These are phyloP conservation scores for Candida golubevii DNA, from an alignment of 805 yeast species.

Conservation along the genomic window DNA sequence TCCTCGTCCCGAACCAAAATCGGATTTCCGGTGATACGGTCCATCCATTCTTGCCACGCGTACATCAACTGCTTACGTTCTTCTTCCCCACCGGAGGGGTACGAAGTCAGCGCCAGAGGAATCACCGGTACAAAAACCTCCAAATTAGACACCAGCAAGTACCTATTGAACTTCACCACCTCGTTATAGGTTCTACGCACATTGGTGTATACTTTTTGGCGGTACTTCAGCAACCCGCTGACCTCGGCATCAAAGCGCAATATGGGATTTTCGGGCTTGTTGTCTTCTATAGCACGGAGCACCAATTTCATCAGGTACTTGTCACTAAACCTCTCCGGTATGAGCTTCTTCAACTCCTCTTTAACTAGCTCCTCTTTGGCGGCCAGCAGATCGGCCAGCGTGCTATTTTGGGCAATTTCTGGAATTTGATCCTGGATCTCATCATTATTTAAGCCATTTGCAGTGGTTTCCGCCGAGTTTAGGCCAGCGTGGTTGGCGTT, in stretches of 20 bases:
- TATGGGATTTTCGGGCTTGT: constrained; percentile 73
- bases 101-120: constrained; percentile 70
- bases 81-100: constrained; percentile 81
- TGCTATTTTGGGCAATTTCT: neutral
- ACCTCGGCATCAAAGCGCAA: constrained; percentile 57
- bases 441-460: neutral
- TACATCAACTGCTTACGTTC: constrained; percentile 54
- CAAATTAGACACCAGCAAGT: constrained; percentile 73
- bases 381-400: neutral
- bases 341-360: constrained; percentile 39
- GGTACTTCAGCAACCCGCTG: constrained; percentile 64
- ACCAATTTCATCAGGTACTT: constrained; percentile 45
- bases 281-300: constrained; percentile 67
- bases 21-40: constrained; percentile 67
- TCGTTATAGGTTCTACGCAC: constrained; percentile 80
- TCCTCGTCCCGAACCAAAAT: constrained; percentile 85
- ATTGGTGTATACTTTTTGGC: constrained; percentile 66
- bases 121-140: constrained; percentile 92
- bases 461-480: neutral
- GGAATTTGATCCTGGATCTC: neutral
- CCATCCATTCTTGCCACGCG: constrained; percentile 82
- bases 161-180: constrained; percentile 68
- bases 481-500: neutral
- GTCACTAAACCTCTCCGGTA: constrained; percentile 49
- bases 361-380: constrained; percentile 25